Evolutionary conservation across 2,329 filamentous ascomycete genomes (phyloP).

Genomic region (Penicillium verrucosum): DNA sequence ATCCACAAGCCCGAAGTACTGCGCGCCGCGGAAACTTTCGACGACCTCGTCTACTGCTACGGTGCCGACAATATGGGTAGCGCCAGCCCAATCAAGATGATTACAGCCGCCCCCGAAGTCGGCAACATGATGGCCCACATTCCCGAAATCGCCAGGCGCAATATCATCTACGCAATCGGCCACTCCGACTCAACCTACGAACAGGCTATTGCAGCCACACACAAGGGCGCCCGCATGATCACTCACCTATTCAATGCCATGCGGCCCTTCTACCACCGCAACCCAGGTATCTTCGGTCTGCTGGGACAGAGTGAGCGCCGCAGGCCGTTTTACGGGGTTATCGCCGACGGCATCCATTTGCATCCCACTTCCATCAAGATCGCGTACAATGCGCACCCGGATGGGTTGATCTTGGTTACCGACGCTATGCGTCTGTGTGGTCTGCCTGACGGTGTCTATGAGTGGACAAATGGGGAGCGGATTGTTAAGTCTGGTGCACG

Average conservation of each 20-base stretch:
- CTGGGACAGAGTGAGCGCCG: conserved; percentile 62
- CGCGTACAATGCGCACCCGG: conserved; percentile 79
- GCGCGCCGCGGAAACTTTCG: conserved; percentile 59
- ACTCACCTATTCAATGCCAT: conserved; percentile 95
- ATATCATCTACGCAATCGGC: conserved; percentile 75
- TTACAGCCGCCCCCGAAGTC: conserved; percentile 81
- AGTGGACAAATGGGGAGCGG: conserved; percentile 73
- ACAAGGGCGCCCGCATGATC: conserved; percentile 79
- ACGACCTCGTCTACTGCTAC: conserved; percentile 56
- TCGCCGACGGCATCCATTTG: conserved; percentile 85
- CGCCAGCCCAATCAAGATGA: conserved; percentile 61
- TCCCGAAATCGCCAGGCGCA: conserved; percentile 59
- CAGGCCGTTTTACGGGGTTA: conserved; percentile 78
- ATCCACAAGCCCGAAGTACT: conserved; percentile 76
- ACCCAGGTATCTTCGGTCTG: conserved; percentile 85
- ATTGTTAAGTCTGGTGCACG: conserved; percentile 62
- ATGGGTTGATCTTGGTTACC: conserved; percentile 83
- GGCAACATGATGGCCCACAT: conserved; percentile 69
- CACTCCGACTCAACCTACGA: conserved; percentile 88
- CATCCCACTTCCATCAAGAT: conserved; percentile 87
- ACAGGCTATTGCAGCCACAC: conserved; percentile 67
- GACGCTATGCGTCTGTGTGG: conserved; percentile 89
- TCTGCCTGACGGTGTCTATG: conserved; percentile 76
- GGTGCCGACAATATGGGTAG: conserved; percentile 62
- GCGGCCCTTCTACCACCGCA: conserved; percentile 83